phyloP scores from a whole-genome alignment of 257 asterid species.

The Solanum bulbocastanum region DNA sequence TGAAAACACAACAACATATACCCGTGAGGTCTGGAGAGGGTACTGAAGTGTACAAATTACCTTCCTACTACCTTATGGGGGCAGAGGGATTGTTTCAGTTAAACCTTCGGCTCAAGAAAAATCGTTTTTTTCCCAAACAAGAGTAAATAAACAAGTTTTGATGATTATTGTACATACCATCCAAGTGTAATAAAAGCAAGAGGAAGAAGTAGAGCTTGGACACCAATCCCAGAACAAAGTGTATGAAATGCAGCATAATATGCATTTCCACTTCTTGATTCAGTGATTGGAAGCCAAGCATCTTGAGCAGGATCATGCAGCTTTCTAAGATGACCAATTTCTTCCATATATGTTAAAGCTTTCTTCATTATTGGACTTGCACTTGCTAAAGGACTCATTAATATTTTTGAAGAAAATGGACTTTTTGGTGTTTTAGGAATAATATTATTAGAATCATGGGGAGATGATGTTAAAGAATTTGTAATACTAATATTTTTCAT shows the following conservation, averaged over 20 bases:
- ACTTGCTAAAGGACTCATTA: conserved; percentile 55
- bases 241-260: conserved; percentile 83
- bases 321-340: conserved; percentile 61
- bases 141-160: not conserved
- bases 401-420: conserved; percentile 38
- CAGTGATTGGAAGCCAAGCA: conserved; percentile 84
- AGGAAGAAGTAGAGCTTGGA: conserved; percentile 72
- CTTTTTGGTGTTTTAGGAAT: conserved; percentile 34
- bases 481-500: not conserved
- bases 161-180: conserved; percentile 23
- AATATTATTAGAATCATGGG: not conserved
- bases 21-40: not conserved
- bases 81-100: not conserved
- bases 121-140: not conserved
- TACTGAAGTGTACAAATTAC: not conserved
- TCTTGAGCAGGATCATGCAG: conserved; percentile 53
- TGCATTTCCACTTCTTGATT: conserved; percentile 75
- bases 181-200: conserved; percentile 67
- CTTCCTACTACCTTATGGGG: not conserved
- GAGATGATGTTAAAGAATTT: conserved; percentile 11
- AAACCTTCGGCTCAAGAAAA: not conserved
- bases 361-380: conserved; percentile 71
- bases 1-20: not conserved
- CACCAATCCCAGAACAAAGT: conserved; percentile 70
- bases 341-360: conserved; percentile 46